Evolutionary conservation across 1,284 basidiomycete species (phyloP).

Genomic region (Entoloma clypeatum): DNA sequence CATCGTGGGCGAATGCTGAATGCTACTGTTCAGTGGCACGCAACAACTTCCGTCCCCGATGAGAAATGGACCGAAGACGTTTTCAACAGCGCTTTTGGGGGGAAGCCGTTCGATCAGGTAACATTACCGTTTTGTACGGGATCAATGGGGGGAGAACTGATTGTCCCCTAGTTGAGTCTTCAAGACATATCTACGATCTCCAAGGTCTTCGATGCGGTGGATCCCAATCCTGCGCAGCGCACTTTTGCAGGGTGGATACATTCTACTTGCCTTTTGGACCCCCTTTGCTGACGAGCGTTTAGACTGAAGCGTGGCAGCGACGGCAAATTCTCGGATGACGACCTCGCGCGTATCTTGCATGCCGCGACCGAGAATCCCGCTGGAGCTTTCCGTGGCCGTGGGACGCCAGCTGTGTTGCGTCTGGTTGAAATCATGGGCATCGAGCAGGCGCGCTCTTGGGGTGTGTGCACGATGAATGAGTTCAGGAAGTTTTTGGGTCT

Average conservation of each 20-base stretch:
- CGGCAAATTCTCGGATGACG: conserved; percentile 11
- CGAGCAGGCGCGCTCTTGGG: conserved; percentile 35
- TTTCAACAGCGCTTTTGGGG: conserved; percentile 31
- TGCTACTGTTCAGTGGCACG: conserved; percentile 34
- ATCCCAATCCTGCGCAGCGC: conserved; percentile 30
- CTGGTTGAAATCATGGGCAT: conserved; percentile 46
- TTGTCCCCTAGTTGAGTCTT: conserved; percentile 30
- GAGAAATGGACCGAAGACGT: conserved; percentile 39
- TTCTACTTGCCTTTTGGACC: too few species aligned
- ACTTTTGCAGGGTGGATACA: conserved; percentile 33
- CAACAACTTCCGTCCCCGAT: conserved; percentile 35
- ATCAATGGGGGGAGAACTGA: too few species aligned
- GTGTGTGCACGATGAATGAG: conserved; percentile 49
- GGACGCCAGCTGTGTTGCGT: conserved; percentile 37
- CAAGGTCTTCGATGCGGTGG: conserved; percentile 20
- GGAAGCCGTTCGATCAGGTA: conserved; percentile 29
- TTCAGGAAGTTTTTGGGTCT: conserved; percentile 45
- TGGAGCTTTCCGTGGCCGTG: conserved; percentile 39
- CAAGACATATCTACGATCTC: too few species aligned
- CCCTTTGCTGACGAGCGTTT: too few species aligned
- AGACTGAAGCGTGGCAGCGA: conserved; percentile 18
- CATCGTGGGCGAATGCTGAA: background rate
- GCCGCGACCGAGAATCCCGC: conserved; percentile 39
- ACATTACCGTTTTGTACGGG: background rate
- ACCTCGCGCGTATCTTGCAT: conserved; percentile 29